Conservation (phyloP, 2,329 filamentous ascomycete species). For the Penicillium sp. region DNA sequence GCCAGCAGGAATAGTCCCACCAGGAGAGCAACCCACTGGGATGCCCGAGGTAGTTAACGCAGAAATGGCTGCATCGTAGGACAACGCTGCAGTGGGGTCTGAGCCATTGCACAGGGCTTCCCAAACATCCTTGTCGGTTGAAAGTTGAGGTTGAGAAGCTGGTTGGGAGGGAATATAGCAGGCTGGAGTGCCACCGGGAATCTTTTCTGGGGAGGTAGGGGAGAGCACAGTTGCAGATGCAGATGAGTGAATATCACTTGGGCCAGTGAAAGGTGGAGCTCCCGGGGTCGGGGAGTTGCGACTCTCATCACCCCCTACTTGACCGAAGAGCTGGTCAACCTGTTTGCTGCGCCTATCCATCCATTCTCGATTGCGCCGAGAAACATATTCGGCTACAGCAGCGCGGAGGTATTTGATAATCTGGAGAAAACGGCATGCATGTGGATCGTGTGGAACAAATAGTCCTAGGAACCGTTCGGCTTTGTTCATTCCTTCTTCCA, state of each 20-base stretch:
- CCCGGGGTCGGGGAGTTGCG: constrained; percentile 5
- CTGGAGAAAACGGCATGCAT: constrained; percentile 36
- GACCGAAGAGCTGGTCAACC: constrained; percentile 44
- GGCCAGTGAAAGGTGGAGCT: constrained; percentile 3
- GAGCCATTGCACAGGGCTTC: constrained; percentile 26
- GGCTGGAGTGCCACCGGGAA: constrained; percentile 7
- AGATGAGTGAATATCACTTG: constrained; percentile 2
- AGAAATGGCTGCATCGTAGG: constrained; percentile 33
- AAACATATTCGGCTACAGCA: constrained; percentile 38
- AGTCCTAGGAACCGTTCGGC: constrained; percentile 34
- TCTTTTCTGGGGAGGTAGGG: constrained; percentile 24
- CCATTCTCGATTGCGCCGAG: constrained; percentile 38
- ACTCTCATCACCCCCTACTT: constrained; percentile 25
- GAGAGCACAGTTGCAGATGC: constrained; percentile 18
- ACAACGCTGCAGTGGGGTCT: constrained; percentile 17
- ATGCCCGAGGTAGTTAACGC: constrained; percentile 34
- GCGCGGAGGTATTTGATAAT: constrained; percentile 42
- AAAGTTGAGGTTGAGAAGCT: neutral
- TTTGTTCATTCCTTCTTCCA: constrained; percentile 35
- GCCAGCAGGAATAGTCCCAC: constrained; percentile 25
- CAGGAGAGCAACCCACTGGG: constrained; percentile 33
- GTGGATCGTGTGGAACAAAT: constrained; percentile 37
- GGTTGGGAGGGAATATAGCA: constrained; percentile 19
- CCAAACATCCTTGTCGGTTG: constrained; percentile 27
- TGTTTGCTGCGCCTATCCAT: constrained; percentile 40